Percentiles rank a stretch among this genome's conserved stretches.
Conservation (phyloP, 257 asterid genomes). For the Fraxinus americana region DNA sequence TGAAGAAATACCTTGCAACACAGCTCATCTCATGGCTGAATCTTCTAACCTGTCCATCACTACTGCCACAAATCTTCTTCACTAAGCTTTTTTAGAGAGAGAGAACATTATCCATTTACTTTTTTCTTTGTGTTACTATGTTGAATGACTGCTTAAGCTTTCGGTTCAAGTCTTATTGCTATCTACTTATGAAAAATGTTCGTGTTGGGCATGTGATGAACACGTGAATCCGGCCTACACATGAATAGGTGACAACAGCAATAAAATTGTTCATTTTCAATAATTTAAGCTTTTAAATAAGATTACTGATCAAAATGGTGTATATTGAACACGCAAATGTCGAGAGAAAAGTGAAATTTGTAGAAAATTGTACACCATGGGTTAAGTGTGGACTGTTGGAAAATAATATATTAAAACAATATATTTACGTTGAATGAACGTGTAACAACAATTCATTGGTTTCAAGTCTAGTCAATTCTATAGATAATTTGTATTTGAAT, state of each 20-base stretch:
- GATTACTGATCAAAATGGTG: background rate
- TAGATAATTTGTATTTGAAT: no score
- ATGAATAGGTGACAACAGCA: background rate
- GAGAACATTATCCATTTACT: background rate
- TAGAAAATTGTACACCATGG: no score
- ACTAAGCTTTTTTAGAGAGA: background rate
- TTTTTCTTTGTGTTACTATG: background rate
- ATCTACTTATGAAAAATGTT: background rate
- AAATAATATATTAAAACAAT: no score
- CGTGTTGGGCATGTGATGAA: background rate
- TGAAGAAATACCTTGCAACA: slow-evolving; percentile 13
- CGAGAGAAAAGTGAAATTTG: no score
- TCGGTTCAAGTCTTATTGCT: background rate
- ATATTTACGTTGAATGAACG: no score
- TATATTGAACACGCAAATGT: no score
- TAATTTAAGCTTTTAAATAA: background rate
- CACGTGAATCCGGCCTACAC: background rate
- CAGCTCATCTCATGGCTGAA: background rate
- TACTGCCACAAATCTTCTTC: background rate
- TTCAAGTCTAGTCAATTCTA: no score
- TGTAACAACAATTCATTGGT: no score
- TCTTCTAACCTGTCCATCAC: slow-evolving; percentile 15
- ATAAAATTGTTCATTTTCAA: background rate
- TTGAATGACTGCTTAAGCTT: background rate
- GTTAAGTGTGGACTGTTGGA: no score